Base-by-base conservation (phyloP, 495 filamentous ascomycete genomes). In the Lepidopterella palustris region DNA sequence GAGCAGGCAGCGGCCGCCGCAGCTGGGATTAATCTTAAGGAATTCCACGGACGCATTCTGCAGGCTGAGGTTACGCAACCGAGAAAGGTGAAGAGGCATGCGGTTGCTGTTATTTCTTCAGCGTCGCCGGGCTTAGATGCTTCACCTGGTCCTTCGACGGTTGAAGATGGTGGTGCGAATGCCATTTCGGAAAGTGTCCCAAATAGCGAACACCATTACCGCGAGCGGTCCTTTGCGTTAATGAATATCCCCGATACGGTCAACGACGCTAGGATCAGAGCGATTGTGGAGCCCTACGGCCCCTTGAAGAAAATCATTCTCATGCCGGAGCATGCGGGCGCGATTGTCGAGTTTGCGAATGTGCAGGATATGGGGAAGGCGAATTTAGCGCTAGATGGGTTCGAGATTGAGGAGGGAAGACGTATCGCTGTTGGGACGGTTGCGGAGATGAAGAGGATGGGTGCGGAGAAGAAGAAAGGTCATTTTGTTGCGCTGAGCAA, bases 251-350 rank as follows among this genome's bases (percentile, higher is more conserved):
- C 84, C 1, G 84, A 87, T 59, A 87, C 83, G 0, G 78, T 86
- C 59, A 87, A 85, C 52, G 80, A 84, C 59, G 78, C 81, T 9
- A 81, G 82, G 0, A 77, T 87, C 53, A 78, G 77, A n/a, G 73
- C 77, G 13, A 71, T 86, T 21, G 75, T 85, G 8, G 85, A 88
- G 58, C 79, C 81, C 10, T 80, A 86, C 50, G 82, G 81, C 21
- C 70, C 72, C 23, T 67, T 85, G 21, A 70, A 80, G 58, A 82
- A 84, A 68, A 74, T 87, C 29, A 65, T 77, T 13, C 68, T 86
- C 39, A 78, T 82, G 39, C 89, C 89, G 1, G 81, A 89, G 52
- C 87, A 93, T 58, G 82, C 85, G 62, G 92, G 93, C n/a, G 93
- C 91, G 9, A 85, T 92, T 52, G 78, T 96, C 45, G 93, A 97